Percentiles rank a stretch among this genome's conserved stretches.
Evolutionary conservation across 306 rosid species (phyloP).

Genomic region (Spatholobus suberectus): DNA sequence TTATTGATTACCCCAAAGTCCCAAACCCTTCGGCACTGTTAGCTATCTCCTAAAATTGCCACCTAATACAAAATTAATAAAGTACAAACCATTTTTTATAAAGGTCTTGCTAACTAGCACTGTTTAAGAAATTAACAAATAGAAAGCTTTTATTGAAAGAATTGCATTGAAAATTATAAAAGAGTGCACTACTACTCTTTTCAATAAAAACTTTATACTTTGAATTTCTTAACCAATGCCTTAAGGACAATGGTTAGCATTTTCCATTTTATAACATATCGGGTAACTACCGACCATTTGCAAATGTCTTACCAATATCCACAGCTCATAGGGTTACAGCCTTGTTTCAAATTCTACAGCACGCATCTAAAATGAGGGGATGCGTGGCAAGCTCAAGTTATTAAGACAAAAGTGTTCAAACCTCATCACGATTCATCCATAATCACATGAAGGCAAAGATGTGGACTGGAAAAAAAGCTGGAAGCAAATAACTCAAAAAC

Average conservation of each 20-base stretch:
- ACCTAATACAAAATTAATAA: not conserved
- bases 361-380: conserved; percentile 16
- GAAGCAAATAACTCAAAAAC: conserved; percentile 54
- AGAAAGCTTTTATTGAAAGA: no score
- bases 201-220: no score
- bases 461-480: conserved; percentile 46
- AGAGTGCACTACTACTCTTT: no score
- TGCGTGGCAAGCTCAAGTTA: not conserved
- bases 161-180: no score
- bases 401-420: conserved; percentile 15
- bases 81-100: not conserved
- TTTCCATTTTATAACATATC: no score
- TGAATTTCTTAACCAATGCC: no score
- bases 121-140: no score
- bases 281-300: not conserved
- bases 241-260: no score
- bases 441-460: conserved; percentile 35
- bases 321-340: not conserved
- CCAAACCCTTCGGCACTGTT: not conserved
- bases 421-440: conserved; percentile 17
- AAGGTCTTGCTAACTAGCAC: no score
- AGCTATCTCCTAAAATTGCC: not conserved
- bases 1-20: not conserved
- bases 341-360: conserved; percentile 12
- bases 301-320: not conserved